These are phyloP conservation scores for Orbilia oligospora DNA, from an alignment of 2,329 filamentous ascomycete genomes.

Conservation along the genomic window DNA sequence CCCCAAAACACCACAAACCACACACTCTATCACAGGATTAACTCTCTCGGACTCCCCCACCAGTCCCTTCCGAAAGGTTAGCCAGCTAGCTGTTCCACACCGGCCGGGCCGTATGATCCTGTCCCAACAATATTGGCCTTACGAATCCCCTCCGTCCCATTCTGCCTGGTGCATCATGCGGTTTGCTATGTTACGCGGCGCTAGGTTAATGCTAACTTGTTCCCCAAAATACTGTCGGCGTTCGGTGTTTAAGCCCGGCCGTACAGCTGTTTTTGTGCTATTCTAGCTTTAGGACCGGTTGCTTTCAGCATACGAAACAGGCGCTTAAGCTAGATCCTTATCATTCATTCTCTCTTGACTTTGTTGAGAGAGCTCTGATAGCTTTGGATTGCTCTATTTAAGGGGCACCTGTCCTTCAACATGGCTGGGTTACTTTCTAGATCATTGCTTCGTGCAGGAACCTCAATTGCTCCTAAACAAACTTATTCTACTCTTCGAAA, in stretches of 20 bases:
- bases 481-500: constrained; percentile 23
- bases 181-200: constrained; percentile 20
- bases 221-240: constrained; percentile 31
- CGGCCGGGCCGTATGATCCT: constrained; percentile 38
- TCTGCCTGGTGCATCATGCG: neutral
- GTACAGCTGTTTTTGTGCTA: constrained; percentile 18
- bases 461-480: constrained; percentile 30
- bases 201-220: constrained; percentile 44
- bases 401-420: constrained; percentile 53
- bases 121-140: constrained; percentile 50
- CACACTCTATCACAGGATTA: constrained; percentile 7
- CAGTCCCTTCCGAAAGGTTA: constrained; percentile 36
- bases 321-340: constrained; percentile 36
- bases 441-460: constrained; percentile 54
- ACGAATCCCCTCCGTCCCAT: neutral
- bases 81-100: constrained; percentile 33
- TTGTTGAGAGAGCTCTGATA: constrained; percentile 13
- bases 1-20: constrained; percentile 28
- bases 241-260: constrained; percentile 44
- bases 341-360: neutral
- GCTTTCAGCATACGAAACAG: neutral
- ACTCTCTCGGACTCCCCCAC: constrained; percentile 4
- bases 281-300: constrained; percentile 12
- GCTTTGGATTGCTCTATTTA: constrained; percentile 39
- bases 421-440: constrained; percentile 53